A percentile compares a stretch with the other conserved stretches of the same genome.
Conservation (phyloP, 116 monocot genomes). For the Phalaenopsis hybrid region DNA sequence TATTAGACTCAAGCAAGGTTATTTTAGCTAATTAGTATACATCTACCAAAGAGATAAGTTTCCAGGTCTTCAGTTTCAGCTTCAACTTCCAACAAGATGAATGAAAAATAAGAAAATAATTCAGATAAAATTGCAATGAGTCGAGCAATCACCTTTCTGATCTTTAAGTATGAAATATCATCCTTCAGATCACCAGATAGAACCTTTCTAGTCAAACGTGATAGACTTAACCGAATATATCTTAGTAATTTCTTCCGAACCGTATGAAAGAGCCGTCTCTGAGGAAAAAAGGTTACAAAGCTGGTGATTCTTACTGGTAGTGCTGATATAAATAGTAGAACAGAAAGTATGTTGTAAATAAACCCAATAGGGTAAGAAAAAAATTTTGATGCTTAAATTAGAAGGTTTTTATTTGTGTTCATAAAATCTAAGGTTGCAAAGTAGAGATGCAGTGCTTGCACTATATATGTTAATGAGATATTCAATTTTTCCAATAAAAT, state of each 20-base stretch:
- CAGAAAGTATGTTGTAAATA: neutral
- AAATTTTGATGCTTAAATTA: neutral
- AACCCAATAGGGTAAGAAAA: neutral
- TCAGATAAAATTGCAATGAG: neutral
- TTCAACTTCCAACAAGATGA: conserved; percentile 1
- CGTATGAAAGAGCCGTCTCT: neutral
- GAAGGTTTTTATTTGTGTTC: neutral
- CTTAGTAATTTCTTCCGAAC: conserved; percentile 6
- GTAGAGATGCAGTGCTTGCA: neutral
- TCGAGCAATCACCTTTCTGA: neutral
- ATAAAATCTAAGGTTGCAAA: neutral
- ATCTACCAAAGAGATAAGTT: neutral
- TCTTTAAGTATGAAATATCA: conserved; percentile 7
- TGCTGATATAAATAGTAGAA: neutral
- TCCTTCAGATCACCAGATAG: conserved; percentile 7
- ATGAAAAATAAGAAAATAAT: neutral
- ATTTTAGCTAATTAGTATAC: neutral
- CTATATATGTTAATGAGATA: neutral
- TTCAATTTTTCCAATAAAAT: neutral
- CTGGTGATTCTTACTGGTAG: neutral
- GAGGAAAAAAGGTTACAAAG: neutral
- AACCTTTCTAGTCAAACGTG: conserved; percentile 7
- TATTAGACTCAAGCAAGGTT: neutral
- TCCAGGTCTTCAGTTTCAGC: neutral
- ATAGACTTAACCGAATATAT: conserved; percentile 5